Conservation (phyloP, 202 grass and related monocot species). For the Carex sylvatica region DNA sequence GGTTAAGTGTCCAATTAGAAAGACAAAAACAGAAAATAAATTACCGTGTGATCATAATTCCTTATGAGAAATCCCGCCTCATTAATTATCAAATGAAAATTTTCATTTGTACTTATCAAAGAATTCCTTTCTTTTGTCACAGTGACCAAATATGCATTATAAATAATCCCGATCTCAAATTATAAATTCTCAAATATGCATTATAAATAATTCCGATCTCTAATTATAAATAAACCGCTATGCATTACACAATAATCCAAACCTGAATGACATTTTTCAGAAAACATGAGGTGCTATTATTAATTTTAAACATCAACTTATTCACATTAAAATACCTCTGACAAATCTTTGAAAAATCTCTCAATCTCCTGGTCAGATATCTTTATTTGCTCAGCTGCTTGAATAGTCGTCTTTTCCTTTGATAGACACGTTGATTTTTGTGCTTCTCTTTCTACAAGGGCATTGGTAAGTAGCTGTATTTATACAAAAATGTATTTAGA, state of each 20-base stretch:
- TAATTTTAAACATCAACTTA: background rate
- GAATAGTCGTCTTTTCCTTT: constrained; percentile 54
- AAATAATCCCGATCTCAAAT: no score
- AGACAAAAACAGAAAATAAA: no score
- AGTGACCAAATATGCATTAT: no score
- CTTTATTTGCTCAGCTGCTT: constrained; percentile 48
- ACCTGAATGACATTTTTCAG: background rate
- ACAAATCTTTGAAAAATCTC: constrained; percentile 64
- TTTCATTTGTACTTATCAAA: no score
- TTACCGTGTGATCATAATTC: no score
- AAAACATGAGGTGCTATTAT: background rate
- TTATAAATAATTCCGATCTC: background rate
- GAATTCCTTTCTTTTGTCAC: no score
- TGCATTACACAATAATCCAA: background rate
- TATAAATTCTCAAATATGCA: no score
- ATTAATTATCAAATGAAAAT: no score
- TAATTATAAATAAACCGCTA: background rate
- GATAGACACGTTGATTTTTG: constrained; percentile 58
- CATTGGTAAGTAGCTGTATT: constrained; percentile 88
- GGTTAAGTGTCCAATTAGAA: no score
- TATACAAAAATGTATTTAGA: constrained; percentile 11
- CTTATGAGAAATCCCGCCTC: no score
- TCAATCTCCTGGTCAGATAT: constrained; percentile 45
- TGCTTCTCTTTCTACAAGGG: constrained; percentile 72
- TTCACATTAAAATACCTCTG: constrained; percentile 46